Percentiles rank a stretch among this genome's conserved stretches.
These are phyloP conservation scores for Plasmodium chabaudi DNA, from an alignment of 169 alveolate species.

Conservation along the genomic window DNA sequence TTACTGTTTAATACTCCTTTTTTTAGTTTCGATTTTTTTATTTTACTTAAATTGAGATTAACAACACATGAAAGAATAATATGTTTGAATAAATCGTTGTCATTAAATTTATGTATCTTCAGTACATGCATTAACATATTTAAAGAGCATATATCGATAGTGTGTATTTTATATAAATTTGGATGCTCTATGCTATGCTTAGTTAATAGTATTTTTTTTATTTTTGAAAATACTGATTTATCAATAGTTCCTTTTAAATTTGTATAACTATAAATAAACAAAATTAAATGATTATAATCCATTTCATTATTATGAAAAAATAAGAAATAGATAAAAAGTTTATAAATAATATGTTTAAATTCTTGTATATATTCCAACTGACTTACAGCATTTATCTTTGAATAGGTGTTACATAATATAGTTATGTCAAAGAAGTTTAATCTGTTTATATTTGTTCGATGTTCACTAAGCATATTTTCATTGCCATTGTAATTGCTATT, in stretches of 20 bases:
- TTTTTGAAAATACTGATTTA: conserved; percentile 34
- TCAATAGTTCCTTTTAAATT: conserved; percentile 30
- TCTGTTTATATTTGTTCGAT: conserved; percentile 12
- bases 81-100: conserved; percentile 17
- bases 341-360: conserved; percentile 40
- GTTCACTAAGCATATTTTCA: conserved; percentile 2
- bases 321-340: conserved; percentile 64
- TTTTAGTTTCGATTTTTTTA: conserved; percentile 32
- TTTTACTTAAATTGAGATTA: conserved; percentile 36
- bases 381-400: conserved; percentile 17
- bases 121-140: conserved; percentile 57
- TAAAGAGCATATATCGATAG: conserved; percentile 37
- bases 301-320: conserved; percentile 15
- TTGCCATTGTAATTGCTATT: neutral
- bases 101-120: conserved; percentile 23
- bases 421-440: conserved; percentile 52
- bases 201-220: conserved; percentile 13
- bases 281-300: conserved; percentile 29
- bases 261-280: conserved; percentile 48
- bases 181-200: neutral
- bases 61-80: conserved; percentile 31
- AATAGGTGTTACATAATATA: conserved; percentile 58
- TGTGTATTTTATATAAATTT: conserved; percentile 1
- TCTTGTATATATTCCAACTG: conserved; percentile 22
- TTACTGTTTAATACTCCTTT: conserved; percentile 29